phyloP scores from a whole-genome alignment of 108 stramenopile species.

The Heterococcus sp. region DNA sequence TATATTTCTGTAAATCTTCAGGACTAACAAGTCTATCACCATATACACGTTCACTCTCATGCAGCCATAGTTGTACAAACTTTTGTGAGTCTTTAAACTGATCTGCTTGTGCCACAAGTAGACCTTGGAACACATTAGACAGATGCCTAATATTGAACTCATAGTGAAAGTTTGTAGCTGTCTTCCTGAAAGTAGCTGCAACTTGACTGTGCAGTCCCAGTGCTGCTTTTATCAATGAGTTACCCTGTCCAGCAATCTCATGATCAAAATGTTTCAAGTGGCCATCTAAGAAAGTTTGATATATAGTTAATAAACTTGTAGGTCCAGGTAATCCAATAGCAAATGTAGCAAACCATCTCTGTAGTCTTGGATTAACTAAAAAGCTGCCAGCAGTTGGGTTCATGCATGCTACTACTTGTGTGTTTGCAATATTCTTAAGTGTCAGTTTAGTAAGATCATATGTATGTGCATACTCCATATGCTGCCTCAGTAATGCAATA shows the following conservation, averaged over 20 bases:
- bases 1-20: constrained; percentile 62
- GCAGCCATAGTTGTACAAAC: constrained; percentile 67
- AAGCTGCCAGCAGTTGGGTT: constrained; percentile 66
- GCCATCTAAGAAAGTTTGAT: constrained; percentile 63
- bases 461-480: constrained; percentile 65
- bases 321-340: constrained; percentile 64
- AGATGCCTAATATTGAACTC: constrained; percentile 72
- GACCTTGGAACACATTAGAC: constrained; percentile 67
- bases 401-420: constrained; percentile 63
- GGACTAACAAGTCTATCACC: constrained; percentile 63
- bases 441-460: constrained; percentile 65
- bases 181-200: constrained; percentile 60
- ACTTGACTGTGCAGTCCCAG: constrained; percentile 61
- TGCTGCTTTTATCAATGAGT: constrained; percentile 58
- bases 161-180: constrained; percentile 69
- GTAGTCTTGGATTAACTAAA: constrained; percentile 64
- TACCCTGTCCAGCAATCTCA: constrained; percentile 42
- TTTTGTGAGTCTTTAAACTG: constrained; percentile 60
- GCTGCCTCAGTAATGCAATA: constrained; percentile 69
- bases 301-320: constrained; percentile 64
- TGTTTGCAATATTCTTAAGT: constrained; percentile 58
- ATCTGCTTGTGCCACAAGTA: constrained; percentile 60
- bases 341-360: constrained; percentile 69
- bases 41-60: constrained; percentile 69
- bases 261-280: constrained; percentile 63